Base-by-base conservation (phyloP, 768 basidiomycete genomes). In the Mycena galopus region DNA sequence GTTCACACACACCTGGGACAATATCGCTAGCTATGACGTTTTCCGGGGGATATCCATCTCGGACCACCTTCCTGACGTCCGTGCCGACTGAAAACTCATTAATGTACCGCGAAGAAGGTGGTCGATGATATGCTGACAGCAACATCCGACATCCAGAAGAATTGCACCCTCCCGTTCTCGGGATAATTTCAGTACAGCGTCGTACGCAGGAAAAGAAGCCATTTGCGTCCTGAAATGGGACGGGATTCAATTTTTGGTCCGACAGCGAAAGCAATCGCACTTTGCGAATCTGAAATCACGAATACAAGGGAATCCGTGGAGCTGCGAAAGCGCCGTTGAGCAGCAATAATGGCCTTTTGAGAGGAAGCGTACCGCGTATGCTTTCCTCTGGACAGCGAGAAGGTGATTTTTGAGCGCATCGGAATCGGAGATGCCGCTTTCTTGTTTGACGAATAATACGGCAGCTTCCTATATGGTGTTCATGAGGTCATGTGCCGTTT, bases 61-160 rank as follows among this genome's bases (percentile, higher is more conserved):
- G 65, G 12, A 82, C 82, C 2, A 77, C 80, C 72, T 84, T 85
- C 30, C 85, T 74, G 21, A 79, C 64, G 66, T 84, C 85, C 50
- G 83, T 83, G 8, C 85, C 85, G 72, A 85, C 85, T 86, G 33
- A 11, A 29, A 62, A 16, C 16, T 17, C 32, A 37, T 37, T 5
- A 37, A 11, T 23, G 1, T 53, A 56, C 27, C 63, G 29, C 30
- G 47, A 44, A 37, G 21, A 7, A 11, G 9, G 29, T 16, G 27
- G 23, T 56, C 11, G 12, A 35, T 9, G n/a, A 23, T 42, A 35
- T 33, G 77, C 79, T 67, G 56, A 87, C 86, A 86, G 73, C 84
- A 85, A 71, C 85, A 87, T 12, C 84, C 86, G 23, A 85, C 76
- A 71, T 87, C 86, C 10, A 87, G 78, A 4, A 86, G 75, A 51